Evolutionary conservation across 805 yeast species (phyloP), one percentile per base, ranked within the genome.

Genomic region (Spathaspora sp.): DNA sequence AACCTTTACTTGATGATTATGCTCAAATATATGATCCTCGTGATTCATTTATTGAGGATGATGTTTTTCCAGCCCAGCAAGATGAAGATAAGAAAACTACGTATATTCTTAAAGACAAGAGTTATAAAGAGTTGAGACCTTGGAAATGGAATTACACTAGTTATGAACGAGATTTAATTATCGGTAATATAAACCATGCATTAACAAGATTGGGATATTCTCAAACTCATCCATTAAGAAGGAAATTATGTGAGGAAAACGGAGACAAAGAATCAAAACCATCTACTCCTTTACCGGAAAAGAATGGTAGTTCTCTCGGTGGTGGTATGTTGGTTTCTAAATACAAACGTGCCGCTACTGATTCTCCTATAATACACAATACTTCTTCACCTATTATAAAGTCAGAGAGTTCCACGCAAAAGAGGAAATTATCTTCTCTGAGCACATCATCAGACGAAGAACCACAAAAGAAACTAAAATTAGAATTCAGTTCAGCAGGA

Each of bases 161-260:
- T 9, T 59, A 57, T 42, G 76, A 73, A 53, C 61, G 76, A 40
- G 53, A 52, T 9, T 56, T 69, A 49, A 62, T 74, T 20, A 53
- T 69, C 20, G 59, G 64, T 43, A 73, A 72, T 56, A 61, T 67
- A 48, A 62, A 70, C 54, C 62, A 65, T 45, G 76, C 77, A 5
- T 65, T 74, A 54, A 72, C 74, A 20, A 55, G 79, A 42, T 57
- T 72, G 42, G 79, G 78, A 19, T 74, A 61, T 52, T 70, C 68
- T 61, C 76, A 69, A 40, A 70, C 77, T 9, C 78, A 74, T 54
- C 78, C 79, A 6, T 60, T 73, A 48, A 58, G 79, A 40, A 67
- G 60, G 50, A 70, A 69, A 52, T 62, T 74, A 19, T 48, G 50
- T 38, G 61, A 57, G 2, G 51, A 55, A 23, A 38, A 46, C 44